phyloP scores from a whole-genome alignment of 805 yeast genomes.

The Maudiozyma bulderi region DNA sequence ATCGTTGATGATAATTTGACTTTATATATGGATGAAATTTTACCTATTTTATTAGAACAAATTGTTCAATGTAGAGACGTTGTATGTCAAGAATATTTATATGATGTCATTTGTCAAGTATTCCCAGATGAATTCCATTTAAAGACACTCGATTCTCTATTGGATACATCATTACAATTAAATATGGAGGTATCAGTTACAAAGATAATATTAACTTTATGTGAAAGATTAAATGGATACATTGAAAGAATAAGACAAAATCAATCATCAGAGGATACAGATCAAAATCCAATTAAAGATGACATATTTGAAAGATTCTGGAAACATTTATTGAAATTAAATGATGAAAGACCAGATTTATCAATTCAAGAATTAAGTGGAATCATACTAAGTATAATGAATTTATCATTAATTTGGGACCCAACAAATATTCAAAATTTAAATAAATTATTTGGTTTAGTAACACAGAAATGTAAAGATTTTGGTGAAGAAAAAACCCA shows the following conservation, averaged over 20 bases:
- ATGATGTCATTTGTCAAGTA: constrained; percentile 87
- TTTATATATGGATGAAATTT: constrained; percentile 39
- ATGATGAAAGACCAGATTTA: constrained; percentile 52
- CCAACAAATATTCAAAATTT: constrained; percentile 52
- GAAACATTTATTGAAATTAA: constrained; percentile 49
- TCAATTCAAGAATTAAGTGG: constrained; percentile 55
- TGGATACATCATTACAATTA: constrained; percentile 56
- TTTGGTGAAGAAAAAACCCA: constrained; percentile 13
- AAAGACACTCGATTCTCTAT: constrained; percentile 55
- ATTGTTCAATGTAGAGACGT: constrained; percentile 86
- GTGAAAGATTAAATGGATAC: constrained; percentile 46
- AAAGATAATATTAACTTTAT: constrained; percentile 56
- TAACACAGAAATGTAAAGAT: constrained; percentile 34
- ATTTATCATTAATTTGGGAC: constrained; percentile 56
- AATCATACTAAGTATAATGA: constrained; percentile 56
- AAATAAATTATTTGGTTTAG: constrained; percentile 50
- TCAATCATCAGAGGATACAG: background rate
- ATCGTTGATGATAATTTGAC: constrained; percentile 60
- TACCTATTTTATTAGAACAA: constrained; percentile 81
- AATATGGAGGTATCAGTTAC: constrained; percentile 63
- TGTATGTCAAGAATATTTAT: constrained; percentile 82
- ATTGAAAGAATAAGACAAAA: constrained; percentile 8
- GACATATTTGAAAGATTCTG: constrained; percentile 55
- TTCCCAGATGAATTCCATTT: constrained; percentile 91
- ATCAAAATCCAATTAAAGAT: background rate